Evolutionary conservation across 2,329 filamentous ascomycete genomes (phyloP), one percentile per base, ranked within the genome.

Genomic region (Lecanicillium sp.): DNA sequence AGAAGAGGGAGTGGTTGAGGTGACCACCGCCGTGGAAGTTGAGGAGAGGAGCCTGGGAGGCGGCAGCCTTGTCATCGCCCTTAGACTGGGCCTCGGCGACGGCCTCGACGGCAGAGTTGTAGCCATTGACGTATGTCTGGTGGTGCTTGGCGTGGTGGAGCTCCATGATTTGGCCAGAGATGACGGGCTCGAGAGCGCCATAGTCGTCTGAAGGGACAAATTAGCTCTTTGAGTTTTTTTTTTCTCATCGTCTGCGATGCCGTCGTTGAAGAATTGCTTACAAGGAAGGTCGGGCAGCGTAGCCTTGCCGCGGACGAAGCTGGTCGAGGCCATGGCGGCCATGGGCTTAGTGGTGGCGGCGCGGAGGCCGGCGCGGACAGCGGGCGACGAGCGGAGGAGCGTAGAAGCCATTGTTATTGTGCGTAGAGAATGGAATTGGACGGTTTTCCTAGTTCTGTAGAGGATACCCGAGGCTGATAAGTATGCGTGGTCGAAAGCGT

Each of bases 181-280:
- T 79, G 56, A 71, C 58, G 36, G 78, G 78, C 70, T 98, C 92
- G 54, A 98, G 87, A 37, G 89, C 92, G 59, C 83, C 86, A 64
- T 95, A 98, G 73, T 95, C 92, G 61, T 96, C 90, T 95, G 49
- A n/a, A n/a, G n/a, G n/a, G n/a, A n/a, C n/a, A n/a, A n/a, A n/a
- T n/a, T n/a, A n/a, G n/a, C n/a, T n/a, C n/a, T n/a, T n/a, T n/a
- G n/a, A n/a, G n/a, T n/a, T n/a, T n/a, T n/a, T n/a, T n/a, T n/a
- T n/a, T n/a, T n/a, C n/a, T n/a, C n/a, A n/a, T n/a, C n/a, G n/a
- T n/a, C n/a, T n/a, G n/a, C n/a, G n/a, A n/a, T n/a, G n/a, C n/a
- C n/a, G n/a, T n/a, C n/a, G n/a, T n/a, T 16, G 27, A 15, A 28
- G 42, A 16, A 38, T 5, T 16, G 30, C 68, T 53, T 55, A 75